phyloP scores from a whole-genome alignment of 352 stramenopile species.

The Pythium pectinolyticum region DNA sequence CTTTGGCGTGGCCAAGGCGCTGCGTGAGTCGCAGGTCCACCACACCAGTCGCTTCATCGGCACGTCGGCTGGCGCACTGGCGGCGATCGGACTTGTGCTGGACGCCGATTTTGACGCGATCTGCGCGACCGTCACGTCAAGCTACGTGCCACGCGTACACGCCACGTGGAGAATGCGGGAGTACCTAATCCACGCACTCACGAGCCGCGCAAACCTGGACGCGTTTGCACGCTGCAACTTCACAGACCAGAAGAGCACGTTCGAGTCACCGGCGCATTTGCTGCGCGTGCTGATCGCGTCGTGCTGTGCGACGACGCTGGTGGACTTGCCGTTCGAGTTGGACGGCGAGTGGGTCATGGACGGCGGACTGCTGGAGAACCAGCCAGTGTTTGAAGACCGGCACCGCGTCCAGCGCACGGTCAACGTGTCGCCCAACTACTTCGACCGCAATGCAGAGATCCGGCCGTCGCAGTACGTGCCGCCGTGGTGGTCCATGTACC shows the following conservation, averaged over 20 bases:
- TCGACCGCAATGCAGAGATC: conserved; percentile 37
- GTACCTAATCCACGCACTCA: conserved; percentile 28
- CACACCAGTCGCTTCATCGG: conserved; percentile 31
- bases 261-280: conserved; percentile 29
- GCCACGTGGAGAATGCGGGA: conserved; percentile 24
- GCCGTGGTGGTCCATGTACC: conserved; percentile 46
- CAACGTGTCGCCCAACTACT: conserved; percentile 33
- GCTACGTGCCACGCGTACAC: conserved; percentile 14
- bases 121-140: conserved; percentile 19
- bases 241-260: conserved; percentile 32
- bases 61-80: conserved; percentile 36
- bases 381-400: conserved; percentile 27
- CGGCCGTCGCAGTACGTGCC: conserved; percentile 45
- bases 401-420: conserved; percentile 22
- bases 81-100: conserved; percentile 29
- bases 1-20: conserved; percentile 46
- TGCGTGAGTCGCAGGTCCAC: conserved; percentile 28
- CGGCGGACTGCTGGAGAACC: conserved; percentile 38
- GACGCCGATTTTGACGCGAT: conserved; percentile 39
- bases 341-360: conserved; percentile 48
- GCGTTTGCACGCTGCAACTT: too few relatives aligned
- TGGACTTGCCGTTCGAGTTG: conserved; percentile 35
- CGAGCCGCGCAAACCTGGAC: conserved; percentile 15
- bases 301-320: conserved; percentile 29
- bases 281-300: conserved; percentile 30